These are phyloP conservation scores for Trichosporon inkin DNA, from an alignment of 1,284 basidiomycete genomes.

Conservation along the genomic window DNA sequence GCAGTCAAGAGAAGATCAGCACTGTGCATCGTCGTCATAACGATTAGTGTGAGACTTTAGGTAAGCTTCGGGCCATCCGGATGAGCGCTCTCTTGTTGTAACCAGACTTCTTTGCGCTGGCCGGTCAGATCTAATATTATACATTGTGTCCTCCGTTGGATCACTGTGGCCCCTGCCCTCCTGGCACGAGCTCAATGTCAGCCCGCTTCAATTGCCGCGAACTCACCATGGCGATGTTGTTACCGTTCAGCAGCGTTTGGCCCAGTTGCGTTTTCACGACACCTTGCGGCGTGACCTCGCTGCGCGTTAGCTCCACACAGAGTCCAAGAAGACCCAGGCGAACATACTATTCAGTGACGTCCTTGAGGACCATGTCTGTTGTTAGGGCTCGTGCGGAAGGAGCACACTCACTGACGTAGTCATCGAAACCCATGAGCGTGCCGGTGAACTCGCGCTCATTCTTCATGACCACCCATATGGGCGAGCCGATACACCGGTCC, in stretches of 20 bases:
- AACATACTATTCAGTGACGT: constrained; percentile 90
- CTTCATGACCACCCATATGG: constrained; percentile 97
- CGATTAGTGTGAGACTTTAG: no score
- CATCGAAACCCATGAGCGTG: constrained; percentile 94
- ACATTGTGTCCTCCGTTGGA: constrained; percentile 4
- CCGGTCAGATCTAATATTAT: background rate
- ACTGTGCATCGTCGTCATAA: no score
- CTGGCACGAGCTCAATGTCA: constrained; percentile 2
- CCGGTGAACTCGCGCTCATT: constrained; percentile 92
- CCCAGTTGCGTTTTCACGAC: constrained; percentile 74
- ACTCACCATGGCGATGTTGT: constrained; percentile 93
- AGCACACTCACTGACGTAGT: constrained; percentile 90
- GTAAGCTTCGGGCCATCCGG: no score
- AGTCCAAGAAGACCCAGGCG: background rate
- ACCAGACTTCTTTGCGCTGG: no score
- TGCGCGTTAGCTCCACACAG: constrained; percentile 42
- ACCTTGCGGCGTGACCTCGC: constrained; percentile 79
- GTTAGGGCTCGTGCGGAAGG: background rate
- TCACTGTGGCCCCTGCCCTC: constrained; percentile 3
- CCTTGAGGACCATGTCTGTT: constrained; percentile 94
- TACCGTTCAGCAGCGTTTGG: constrained; percentile 92
- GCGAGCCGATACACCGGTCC: constrained; percentile 88
- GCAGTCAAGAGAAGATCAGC: no score
- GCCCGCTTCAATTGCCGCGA: background rate
- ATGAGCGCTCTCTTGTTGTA: no score